Conservation (phyloP, 305 asterid species). For the Euphrasia arctica region DNA sequence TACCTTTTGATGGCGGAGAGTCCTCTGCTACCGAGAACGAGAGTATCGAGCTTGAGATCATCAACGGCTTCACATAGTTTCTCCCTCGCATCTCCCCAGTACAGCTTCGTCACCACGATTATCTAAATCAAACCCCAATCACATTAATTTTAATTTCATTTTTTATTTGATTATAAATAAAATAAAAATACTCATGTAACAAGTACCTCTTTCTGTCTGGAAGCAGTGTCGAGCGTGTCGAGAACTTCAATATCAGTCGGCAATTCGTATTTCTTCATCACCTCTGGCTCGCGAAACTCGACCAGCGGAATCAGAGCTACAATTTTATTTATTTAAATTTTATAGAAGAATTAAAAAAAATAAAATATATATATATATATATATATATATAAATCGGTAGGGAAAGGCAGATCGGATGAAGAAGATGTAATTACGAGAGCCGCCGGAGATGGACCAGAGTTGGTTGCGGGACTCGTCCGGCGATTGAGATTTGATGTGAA, state of each 20-base stretch:
- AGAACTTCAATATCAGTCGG: conserved; percentile 65
- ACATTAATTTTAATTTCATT: no score
- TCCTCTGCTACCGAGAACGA: conserved; percentile 68
- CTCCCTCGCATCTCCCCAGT: conserved; percentile 89
- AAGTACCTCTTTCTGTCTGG: conserved; percentile 49
- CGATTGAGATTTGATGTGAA: conserved; percentile 52
- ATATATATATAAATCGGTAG: neutral
- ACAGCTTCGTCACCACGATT: conserved; percentile 47
- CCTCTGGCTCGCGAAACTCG: conserved; percentile 79
- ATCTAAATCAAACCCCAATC: conserved; percentile 38
- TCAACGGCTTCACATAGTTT: conserved; percentile 55
- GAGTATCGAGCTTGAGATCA: conserved; percentile 48
- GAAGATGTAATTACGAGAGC: conserved; percentile 51
- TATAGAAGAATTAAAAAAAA: neutral
- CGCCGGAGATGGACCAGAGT: conserved; percentile 57
- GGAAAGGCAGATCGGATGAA: neutral
- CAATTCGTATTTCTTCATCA: conserved; percentile 64
- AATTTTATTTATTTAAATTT: neutral
- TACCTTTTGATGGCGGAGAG: conserved; percentile 22
- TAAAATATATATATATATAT: neutral
- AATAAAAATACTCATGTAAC: neutral
- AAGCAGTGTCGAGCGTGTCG: conserved; percentile 77
- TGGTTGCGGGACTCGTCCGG: conserved; percentile 45
- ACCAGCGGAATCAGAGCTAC: conserved; percentile 50
- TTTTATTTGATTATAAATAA: neutral